Base-by-base conservation (phyloP, 2,329 filamentous ascomycete species). In the Periconia macrospinosa region DNA sequence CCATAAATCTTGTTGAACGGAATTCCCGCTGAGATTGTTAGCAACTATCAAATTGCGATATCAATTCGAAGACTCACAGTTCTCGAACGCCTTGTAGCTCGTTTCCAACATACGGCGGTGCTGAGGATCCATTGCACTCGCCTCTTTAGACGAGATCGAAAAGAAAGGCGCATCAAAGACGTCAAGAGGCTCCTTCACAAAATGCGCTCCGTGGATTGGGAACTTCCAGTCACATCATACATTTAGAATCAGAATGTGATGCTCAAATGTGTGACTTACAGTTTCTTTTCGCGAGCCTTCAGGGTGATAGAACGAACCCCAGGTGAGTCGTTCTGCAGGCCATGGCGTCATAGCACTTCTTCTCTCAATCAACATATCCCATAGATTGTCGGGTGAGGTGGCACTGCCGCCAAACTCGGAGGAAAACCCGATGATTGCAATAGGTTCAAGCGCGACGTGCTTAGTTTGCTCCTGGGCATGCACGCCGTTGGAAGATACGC, bases 51-150 rank as follows among this genome's bases (percentile, higher is more conserved):
- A 40, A 67, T 52, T 1, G 60, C 45, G 1, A 67, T 51, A 14
- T 64, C 67, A 37, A 57, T 67, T 55, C 13, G 6, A 18, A 41
- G 37, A 41, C 17, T 41, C 42, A 41, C 47, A 9, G 19, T 45
- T 45, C 35, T 71, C 68, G 14, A 70, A 49, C n/a, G 66, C 67
- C 33, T 64, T 59, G 27, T 67, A 70, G 14, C 55, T 55, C 7
- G 56, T 59, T 47, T 71, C 68, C 2, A 71, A 58, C 13, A 68
- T 45, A 1, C 57, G 41, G 1, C 67, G 59, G 6, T 65, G 62
- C 40, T 66, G 61, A 2, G 68, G 68, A 47, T 71, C 67, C 55
- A 69, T 63, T n/a, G 51, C 48, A 3, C 52, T 51, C 2, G 64
- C 64, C 41, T 67, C 62, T 2, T 53, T 49, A 0, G 58, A 45